These are phyloP conservation scores for Euphorbia celastroides DNA, from an alignment of 441 rosid species.

Conservation along the genomic window DNA sequence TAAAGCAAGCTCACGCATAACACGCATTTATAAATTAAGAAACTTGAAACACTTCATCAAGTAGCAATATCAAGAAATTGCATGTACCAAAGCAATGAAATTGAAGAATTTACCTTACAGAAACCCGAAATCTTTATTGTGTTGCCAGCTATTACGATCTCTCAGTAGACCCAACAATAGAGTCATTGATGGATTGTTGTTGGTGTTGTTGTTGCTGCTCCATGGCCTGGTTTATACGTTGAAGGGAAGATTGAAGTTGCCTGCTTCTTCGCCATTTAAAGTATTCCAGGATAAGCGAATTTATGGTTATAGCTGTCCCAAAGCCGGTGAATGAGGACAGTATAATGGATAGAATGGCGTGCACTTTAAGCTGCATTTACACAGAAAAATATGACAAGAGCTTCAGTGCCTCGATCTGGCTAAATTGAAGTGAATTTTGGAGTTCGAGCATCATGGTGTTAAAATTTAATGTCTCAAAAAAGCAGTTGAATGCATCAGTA, in stretches of 20 bases:
- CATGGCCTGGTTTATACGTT: slow-evolving; percentile 15
- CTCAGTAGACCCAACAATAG: not conserved
- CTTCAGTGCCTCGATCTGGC: not conserved
- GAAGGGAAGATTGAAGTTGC: slow-evolving; percentile 20
- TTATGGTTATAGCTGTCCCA: slow-evolving; percentile 53
- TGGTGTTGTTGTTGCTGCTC: slow-evolving; percentile 24
- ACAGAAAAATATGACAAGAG: not conserved
- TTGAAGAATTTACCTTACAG: not conserved
- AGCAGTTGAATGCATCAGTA: no score
- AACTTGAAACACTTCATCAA: not conserved
- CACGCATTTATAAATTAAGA: not conserved
- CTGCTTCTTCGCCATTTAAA: slow-evolving; percentile 28
- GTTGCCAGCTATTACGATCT: not conserved
- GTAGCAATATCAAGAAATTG: not conserved
- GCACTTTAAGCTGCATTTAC: slow-evolving; percentile 50
- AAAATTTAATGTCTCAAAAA: no score
- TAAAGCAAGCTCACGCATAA: not conserved
- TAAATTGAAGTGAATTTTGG: not conserved
- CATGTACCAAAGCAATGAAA: not conserved
- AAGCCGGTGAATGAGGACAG: slow-evolving; percentile 66
- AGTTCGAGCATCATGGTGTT: no score
- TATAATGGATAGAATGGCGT: slow-evolving; percentile 54
- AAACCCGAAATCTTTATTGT: not conserved
- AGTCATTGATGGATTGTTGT: slow-evolving; percentile 5
- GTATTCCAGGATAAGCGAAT: slow-evolving; percentile 44